These are phyloP conservation scores for Dactylellina cionopaga DNA, from an alignment of 2,329 filamentous ascomycete species.

Conservation along the genomic window DNA sequence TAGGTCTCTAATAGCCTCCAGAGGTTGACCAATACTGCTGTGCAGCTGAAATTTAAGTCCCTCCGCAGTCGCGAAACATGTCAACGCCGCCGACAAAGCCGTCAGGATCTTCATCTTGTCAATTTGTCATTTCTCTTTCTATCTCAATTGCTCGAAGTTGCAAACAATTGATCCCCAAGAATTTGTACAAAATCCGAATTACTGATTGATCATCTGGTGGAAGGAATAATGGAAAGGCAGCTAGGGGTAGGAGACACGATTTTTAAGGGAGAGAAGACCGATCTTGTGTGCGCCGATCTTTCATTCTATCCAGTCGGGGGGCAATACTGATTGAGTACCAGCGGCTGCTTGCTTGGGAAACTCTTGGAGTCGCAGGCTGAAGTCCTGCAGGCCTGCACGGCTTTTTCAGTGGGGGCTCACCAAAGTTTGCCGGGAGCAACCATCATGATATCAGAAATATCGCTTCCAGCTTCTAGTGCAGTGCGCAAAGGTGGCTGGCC, in stretches of 20 bases:
- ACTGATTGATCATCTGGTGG: constrained; percentile 19
- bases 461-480: too few species aligned
- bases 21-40: constrained; percentile 7
- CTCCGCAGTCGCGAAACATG: constrained; percentile 48
- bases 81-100: constrained; percentile 32
- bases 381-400: constrained; percentile 38
- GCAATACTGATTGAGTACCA: constrained; percentile 18
- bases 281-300: too few species aligned
- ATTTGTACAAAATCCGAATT: constrained; percentile 21
- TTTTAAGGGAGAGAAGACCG: constrained; percentile 41
- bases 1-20: constrained; percentile 19
- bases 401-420: constrained; percentile 40
- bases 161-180: constrained; percentile 30
- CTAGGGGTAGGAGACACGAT: constrained; percentile 36
- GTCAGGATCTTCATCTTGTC: constrained; percentile 41
- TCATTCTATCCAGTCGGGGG: neutral
- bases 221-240: constrained; percentile 26
- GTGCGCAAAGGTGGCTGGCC: too few species aligned
- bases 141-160: constrained; percentile 14
- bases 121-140: constrained; percentile 1
- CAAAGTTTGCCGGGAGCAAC: too few species aligned
- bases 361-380: constrained; percentile 46
- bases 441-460: too few species aligned
- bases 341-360: constrained; percentile 17
- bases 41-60: constrained; percentile 47